phyloP scores from a whole-genome alignment of 345 rosid species.

The Ceriops zippeliana region DNA sequence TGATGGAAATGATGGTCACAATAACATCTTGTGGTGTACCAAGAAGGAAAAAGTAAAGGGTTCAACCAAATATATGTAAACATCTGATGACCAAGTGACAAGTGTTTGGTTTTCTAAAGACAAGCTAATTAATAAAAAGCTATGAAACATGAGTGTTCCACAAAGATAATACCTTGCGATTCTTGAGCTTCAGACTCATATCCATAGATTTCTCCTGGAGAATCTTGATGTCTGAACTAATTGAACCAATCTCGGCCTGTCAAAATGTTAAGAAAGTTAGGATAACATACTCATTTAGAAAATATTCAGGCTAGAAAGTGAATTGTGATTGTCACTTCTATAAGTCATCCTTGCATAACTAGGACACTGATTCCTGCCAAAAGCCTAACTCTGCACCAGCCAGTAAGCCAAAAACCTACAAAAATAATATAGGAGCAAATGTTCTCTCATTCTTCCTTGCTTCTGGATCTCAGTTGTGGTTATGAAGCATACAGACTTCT shows the following conservation, averaged over 20 bases:
- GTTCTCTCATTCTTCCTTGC: too few species aligned
- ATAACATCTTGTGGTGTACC: not conserved
- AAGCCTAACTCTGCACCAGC: too few species aligned
- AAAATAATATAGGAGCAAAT: too few species aligned
- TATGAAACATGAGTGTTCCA: not conserved
- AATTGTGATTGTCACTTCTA: not conserved
- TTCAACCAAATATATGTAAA: not conserved
- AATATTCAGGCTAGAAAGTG: not conserved
- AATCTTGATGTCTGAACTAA: slow-evolving; percentile 92
- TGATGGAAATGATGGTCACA: not conserved
- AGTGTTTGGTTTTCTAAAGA: slow-evolving; percentile 1
- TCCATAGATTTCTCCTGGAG: slow-evolving; percentile 99
- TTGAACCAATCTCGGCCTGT: slow-evolving; percentile 93
- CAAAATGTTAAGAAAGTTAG: slow-evolving; percentile 7
- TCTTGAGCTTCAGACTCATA: slow-evolving; percentile 96
- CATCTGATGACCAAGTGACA: not conserved
- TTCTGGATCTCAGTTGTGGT: too few species aligned
- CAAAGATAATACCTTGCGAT: slow-evolving; percentile 69
- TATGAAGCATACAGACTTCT: too few species aligned
- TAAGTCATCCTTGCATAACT: too few species aligned
- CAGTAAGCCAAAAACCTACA: too few species aligned
- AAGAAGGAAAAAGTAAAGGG: not conserved
- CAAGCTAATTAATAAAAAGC: not conserved
- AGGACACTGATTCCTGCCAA: too few species aligned
- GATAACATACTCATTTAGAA: slow-evolving; percentile 9